A percentile compares a stretch with the other conserved stretches of the same genome.
phyloP scores from a whole-genome alignment of 2,329 filamentous ascomycete genomes.

The Nothophoma quercina region DNA sequence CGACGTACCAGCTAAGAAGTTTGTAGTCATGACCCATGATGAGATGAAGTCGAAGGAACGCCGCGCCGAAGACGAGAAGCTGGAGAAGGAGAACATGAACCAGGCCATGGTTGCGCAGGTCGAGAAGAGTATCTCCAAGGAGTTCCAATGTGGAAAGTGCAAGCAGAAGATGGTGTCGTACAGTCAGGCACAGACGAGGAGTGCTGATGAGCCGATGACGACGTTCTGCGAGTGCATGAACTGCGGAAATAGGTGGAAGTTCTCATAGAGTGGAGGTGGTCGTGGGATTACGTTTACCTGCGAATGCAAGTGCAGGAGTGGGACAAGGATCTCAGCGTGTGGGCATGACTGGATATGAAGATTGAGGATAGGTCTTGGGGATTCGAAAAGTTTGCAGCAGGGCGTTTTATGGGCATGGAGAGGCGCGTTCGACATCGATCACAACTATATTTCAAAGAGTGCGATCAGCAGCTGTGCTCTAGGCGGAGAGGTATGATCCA shows the following conservation, averaged over 20 bases:
- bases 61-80: constrained; percentile 74
- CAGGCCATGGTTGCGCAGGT: constrained; percentile 93
- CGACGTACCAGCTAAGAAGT: constrained; percentile 73
- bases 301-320: constrained; percentile 59
- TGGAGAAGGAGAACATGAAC: constrained; percentile 94
- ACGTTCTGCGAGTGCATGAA: constrained; percentile 64
- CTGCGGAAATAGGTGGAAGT: constrained; percentile 61
- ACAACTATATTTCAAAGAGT: not conserved
- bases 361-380: not conserved
- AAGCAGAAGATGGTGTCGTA: constrained; percentile 95
- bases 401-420: constrained; percentile 21
- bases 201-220: constrained; percentile 86
- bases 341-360: not conserved
- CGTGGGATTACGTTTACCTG: no score
- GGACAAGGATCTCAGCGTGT: constrained; percentile 56
- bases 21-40: constrained; percentile 87
- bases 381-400: constrained; percentile 18
- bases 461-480: not conserved
- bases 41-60: constrained; percentile 90
- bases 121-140: constrained; percentile 88
- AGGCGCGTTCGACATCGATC: constrained; percentile 11
- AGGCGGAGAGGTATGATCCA: not conserved
- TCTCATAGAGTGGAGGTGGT: no score
- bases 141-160: constrained; percentile 89
- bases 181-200: constrained; percentile 92